Base-by-base conservation (phyloP, 176 grass and related monocot species). In the Areca catechu region DNA sequence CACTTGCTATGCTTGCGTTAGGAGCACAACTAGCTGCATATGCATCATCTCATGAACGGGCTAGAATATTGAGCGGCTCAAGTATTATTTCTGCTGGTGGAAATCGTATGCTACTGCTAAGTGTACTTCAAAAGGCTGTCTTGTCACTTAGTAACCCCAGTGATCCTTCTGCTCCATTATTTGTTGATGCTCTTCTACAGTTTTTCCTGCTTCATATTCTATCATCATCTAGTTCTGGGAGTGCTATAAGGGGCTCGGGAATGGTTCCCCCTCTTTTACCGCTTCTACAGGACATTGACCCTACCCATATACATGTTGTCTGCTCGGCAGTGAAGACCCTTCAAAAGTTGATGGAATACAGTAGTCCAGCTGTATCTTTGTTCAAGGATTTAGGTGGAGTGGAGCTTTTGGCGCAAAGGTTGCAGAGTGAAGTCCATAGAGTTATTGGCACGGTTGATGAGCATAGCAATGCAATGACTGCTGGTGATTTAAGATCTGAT, bases 131-230 rank as follows among this genome's bases (percentile, higher is more conserved):
- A 68, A 97, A 97, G 74, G 83, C 92, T 77, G 88, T 97, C 76
- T 67, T 76, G 18, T 88, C 92, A 61, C 80, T 97, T 30, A 79
- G 74, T 63, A 88, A 85, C 61, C 80, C 81, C 67, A 97, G 72
- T 69, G 92, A 91, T 69, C 85, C 86, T 21, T 91, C 92, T 77
- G 68, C 86, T 60, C 87, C 87, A 29, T 65, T 91, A 21, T 88
- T 98, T 88, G 93, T 98, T 50, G 93, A 92, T 50, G 83, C 93
- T 66, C 86, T 98, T 66, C 80, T 98, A 24, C 86, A 90, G 14
- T 98, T 98, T 70, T 98, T 98, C 71, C 79, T 98, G 20, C 88
- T 98, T 54, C 93, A 98, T 83, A 87, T 98, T 37, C 68, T 98
- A 34, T 92, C 87, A 49, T 88, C 93, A 61, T 98, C 93, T 22